phyloP scores from a whole-genome alignment of 495 filamentous ascomycete species.

The Cercophora sp. region DNA sequence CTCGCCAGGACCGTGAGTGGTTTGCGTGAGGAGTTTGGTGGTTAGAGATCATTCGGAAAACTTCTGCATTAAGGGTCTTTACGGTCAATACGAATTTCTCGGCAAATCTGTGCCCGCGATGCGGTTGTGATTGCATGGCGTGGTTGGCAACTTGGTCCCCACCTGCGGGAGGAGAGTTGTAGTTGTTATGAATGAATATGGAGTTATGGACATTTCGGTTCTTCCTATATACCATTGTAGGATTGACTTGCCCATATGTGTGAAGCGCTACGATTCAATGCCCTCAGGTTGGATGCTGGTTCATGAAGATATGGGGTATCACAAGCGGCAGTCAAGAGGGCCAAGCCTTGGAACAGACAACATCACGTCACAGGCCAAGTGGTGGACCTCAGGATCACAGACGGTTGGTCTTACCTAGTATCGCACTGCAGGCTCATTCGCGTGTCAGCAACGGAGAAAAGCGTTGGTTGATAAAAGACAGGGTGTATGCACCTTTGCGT shows the following conservation, averaged over 20 bases:
- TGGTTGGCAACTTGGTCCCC: too few species aligned
- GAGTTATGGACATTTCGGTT: not conserved
- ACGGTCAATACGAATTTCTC: slow-evolving; percentile 33
- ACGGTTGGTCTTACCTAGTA: not conserved
- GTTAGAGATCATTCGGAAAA: slow-evolving; percentile 39
- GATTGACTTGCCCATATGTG: too few species aligned
- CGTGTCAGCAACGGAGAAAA: slow-evolving; percentile 3
- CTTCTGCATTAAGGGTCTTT: slow-evolving; percentile 35
- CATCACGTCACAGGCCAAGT: not conserved
- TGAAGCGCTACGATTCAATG: not conserved
- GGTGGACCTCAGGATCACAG: not conserved
- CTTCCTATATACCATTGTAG: too few species aligned
- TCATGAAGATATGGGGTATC: too few species aligned
- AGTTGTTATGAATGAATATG: not conserved
- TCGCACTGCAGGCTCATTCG: not conserved
- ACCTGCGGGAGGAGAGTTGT: too few species aligned
- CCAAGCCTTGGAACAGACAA: too few species aligned
- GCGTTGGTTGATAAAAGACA: not conserved
- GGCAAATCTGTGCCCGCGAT: too few species aligned
- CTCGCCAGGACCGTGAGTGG: slow-evolving; percentile 31
- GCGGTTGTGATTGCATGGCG: too few species aligned
- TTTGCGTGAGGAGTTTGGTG: slow-evolving; percentile 38
- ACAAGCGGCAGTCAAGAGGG: too few species aligned
- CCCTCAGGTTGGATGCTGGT: too few species aligned
- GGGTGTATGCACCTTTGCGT: slow-evolving; percentile 6